Base-by-base conservation (phyloP, 163 green algal species). In the Chlorella variabilis region DNA sequence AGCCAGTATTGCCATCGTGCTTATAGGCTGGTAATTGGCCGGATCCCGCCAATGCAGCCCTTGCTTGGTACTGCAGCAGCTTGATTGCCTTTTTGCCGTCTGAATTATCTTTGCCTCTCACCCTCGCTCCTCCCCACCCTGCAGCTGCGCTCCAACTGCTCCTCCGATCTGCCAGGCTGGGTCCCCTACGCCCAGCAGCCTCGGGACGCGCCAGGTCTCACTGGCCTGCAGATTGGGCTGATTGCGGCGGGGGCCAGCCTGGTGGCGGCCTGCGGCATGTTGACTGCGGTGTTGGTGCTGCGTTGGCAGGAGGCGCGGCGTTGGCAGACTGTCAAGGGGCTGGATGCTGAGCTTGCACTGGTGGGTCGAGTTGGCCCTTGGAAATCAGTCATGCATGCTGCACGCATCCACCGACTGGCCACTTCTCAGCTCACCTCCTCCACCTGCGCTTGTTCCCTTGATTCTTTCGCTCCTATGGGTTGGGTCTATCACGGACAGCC, bases 251-350 rank as follows among this genome's bases (percentile, higher is more conserved):
- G 27, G 6, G 73, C 49, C 13, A 56, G 25, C 73, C 73, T 80
- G 8, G 36, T 80, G 73, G 75, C 75, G 0, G 75, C 61, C 31
- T 74, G 59, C 75, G 25, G 27, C 18, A 49, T 51, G 25, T 31
- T 81, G 39, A 17, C 21, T 0, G 59, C 59, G 1, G 75, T 81
- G 75, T 41, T 81, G 41, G 41, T 73, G 41, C 59, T 81, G 78
- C 29, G 81, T 9, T 56, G 69, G 61, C 70, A 77, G n/a, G 65
- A 88, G 70, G 78, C 80, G 65, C 84, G 80, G 75, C 78, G 59
- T n/a, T 83, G 87, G 69, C 85, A 83, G 86, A 33, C 82, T 45
- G 71, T 88, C 38, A 36, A 80, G 65, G 38, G 67, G 41, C 31
- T 42, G 27, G 66, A 81, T 6, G 41, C 42, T 25, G 75, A 71